phyloP scores from a whole-genome alignment of 257 asterid species.

The Ligustrum vulgare region DNA sequence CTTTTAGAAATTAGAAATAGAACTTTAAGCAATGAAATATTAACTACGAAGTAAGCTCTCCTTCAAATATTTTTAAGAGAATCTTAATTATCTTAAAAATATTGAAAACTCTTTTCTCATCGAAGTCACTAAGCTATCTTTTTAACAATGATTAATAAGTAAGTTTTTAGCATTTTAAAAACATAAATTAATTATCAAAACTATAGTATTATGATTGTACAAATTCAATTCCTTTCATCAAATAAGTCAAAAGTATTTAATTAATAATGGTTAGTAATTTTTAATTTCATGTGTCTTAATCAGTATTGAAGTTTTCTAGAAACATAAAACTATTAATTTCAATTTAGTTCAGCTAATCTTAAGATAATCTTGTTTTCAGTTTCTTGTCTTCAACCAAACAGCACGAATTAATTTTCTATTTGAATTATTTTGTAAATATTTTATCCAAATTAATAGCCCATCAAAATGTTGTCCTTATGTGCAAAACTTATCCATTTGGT shows the following conservation, averaged over 20 bases:
- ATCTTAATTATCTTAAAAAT: not conserved
- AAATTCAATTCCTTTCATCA: no score
- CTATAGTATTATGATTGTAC: no score
- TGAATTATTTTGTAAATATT: not conserved
- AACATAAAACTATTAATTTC: slow-evolving; percentile 20
- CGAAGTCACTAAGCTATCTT: not conserved
- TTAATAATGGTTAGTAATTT: slow-evolving; percentile 13
- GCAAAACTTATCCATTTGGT: slow-evolving; percentile 17
- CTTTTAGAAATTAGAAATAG: no score
- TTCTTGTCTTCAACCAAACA: slow-evolving; percentile 48
- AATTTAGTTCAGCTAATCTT: slow-evolving; percentile 1
- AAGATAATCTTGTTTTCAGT: not conserved
- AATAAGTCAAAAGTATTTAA: slow-evolving; percentile 27
- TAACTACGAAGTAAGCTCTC: no score
- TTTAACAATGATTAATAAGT: slow-evolving; percentile 29
- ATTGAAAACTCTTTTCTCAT: not conserved
- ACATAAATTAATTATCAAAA: no score
- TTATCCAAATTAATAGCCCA: slow-evolving; percentile 14
- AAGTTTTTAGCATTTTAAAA: slow-evolving; percentile 17
- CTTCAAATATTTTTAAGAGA: not conserved
- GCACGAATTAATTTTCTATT: slow-evolving; percentile 15
- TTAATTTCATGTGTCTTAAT: slow-evolving; percentile 14
- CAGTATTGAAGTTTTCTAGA: slow-evolving; percentile 24
- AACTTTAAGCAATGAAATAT: no score
- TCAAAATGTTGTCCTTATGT: slow-evolving; percentile 3